Base-by-base conservation (phyloP, 805 yeast species). In the Teunomyces funiuensis region DNA sequence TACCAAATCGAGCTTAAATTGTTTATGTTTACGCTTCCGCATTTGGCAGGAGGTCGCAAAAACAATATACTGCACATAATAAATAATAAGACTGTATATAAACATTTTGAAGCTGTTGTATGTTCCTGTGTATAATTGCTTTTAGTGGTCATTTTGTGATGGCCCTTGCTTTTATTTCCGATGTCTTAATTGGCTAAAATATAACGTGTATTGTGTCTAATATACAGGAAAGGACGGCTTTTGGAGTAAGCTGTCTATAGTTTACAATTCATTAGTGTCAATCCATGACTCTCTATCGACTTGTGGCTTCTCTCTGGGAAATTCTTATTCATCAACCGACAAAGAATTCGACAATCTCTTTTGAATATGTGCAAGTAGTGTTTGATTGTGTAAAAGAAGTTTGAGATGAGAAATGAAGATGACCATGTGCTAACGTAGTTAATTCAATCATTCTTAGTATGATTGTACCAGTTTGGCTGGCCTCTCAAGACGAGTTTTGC, bases 11-110 rank as follows among this genome's bases (percentile, higher is more conserved):
- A 31, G 34, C 14, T 16, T 29, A 42, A 47, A 50, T 50, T 50
- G 51, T 47, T 47, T 47, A 23, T 50, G 39, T 50, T 47, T 50
- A 40, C 37, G 8, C 23, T 29, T 26, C 28, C 36, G 34, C 23
- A 28, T 23, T 31, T 13, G 34, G 34, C 25, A 31, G 25, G 34
- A 18, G n/a, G 34, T 13, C 18, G 33, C 20, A 30, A 10, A 10
- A 15, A 3, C 16, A 29, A 29, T 16, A 16, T 7, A 7, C 10
- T 7, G 7, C 7, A 19, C 7, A 19, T 19, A 19, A 5, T 19
- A 19, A 19, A 22, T 5, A 22, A 6, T 11, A 22, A 22, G 16
- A 13, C 9, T 31, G 23, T 11, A 31, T 31, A 11, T 31, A 31
- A 13, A 13, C 6, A 19, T 5, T 19, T 22, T 7, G 25, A 11